Percentiles rank a stretch among this genome's conserved stretches.
phyloP scores from a whole-genome alignment of 257 asterid genomes.

The Solanum sparsipilum region DNA sequence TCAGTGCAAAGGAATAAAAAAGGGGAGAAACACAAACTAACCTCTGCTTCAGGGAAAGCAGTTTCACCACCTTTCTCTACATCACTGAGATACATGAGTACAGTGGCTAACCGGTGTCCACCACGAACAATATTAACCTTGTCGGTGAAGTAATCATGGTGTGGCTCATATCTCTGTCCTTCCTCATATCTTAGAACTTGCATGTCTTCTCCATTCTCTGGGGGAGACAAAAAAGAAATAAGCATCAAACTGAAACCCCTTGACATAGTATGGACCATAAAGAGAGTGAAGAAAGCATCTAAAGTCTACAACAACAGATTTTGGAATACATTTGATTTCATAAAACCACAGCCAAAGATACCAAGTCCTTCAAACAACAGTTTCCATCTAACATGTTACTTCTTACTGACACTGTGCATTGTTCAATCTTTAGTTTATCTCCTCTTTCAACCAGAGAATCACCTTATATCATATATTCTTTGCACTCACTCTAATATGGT shows the following conservation, averaged over 20 bases:
- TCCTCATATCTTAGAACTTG: constrained; percentile 86
- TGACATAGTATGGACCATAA: background rate
- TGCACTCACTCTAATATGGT: background rate
- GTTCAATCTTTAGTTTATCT: background rate
- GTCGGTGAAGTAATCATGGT: constrained; percentile 72
- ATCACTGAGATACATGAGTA: constrained; percentile 85
- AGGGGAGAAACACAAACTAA: constrained; percentile 21
- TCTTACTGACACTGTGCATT: background rate
- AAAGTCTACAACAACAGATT: background rate
- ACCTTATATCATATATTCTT: background rate
- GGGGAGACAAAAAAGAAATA: constrained; percentile 4
- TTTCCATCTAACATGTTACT: background rate
- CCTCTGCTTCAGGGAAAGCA: constrained; percentile 92
- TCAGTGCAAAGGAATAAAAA: background rate
- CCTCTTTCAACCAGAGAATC: background rate
- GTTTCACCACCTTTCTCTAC: constrained; percentile 97
- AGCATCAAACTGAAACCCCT: background rate
- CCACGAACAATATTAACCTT: constrained; percentile 79
- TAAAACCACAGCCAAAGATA: background rate
- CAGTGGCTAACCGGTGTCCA: constrained; percentile 90
- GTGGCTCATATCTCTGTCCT: constrained; percentile 94
- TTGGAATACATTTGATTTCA: background rate
- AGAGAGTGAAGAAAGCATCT: background rate
- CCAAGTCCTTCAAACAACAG: background rate
- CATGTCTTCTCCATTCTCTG: constrained; percentile 94